phyloP scores from a whole-genome alignment of 306 rosid genomes.

The Dicorynia guianensis region DNA sequence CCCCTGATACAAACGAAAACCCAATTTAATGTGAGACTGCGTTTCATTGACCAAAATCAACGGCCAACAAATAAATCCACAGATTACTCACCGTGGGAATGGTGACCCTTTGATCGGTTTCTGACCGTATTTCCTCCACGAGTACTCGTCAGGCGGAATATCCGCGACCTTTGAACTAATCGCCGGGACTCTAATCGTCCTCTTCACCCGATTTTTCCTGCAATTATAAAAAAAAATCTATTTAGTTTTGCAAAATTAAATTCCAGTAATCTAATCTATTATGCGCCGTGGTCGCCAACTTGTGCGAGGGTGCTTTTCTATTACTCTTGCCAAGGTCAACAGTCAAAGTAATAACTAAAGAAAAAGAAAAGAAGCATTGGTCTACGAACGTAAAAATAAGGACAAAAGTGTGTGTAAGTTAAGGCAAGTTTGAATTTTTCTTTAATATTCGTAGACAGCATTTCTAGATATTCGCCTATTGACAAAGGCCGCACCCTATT shows the following conservation, averaged over 20 bases:
- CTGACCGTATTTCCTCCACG: slow-evolving; percentile 96
- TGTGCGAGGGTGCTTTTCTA: neutral
- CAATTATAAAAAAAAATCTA: neutral
- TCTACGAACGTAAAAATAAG: too few relatives aligned
- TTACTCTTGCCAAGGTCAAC: slow-evolving; percentile 18
- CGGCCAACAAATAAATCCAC: neutral
- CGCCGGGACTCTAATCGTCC: slow-evolving; percentile 82
- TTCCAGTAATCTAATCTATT: neutral
- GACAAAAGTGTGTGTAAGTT: slow-evolving; percentile 33
- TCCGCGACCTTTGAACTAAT: slow-evolving; percentile 90
- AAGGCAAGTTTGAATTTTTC: slow-evolving; percentile 38
- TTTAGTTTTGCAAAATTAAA: neutral
- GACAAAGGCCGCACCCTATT: slow-evolving; percentile 28
- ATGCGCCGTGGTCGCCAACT: neutral
- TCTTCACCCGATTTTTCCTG: slow-evolving; percentile 88
- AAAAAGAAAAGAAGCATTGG: too few relatives aligned
- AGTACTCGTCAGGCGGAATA: slow-evolving; percentile 87
- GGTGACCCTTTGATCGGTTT: slow-evolving; percentile 97
- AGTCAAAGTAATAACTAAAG: slow-evolving; percentile 28
- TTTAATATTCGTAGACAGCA: neutral
- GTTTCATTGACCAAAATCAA: slow-evolving; percentile 8
- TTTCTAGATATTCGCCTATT: slow-evolving; percentile 6
- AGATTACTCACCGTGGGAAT: slow-evolving; percentile 68
- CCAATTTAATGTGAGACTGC: slow-evolving; percentile 7
- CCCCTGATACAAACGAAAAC: slow-evolving; percentile 53